These are phyloP conservation scores for Citrus sp. DNA, from an alignment of 345 rosid genomes.

Conservation along the genomic window DNA sequence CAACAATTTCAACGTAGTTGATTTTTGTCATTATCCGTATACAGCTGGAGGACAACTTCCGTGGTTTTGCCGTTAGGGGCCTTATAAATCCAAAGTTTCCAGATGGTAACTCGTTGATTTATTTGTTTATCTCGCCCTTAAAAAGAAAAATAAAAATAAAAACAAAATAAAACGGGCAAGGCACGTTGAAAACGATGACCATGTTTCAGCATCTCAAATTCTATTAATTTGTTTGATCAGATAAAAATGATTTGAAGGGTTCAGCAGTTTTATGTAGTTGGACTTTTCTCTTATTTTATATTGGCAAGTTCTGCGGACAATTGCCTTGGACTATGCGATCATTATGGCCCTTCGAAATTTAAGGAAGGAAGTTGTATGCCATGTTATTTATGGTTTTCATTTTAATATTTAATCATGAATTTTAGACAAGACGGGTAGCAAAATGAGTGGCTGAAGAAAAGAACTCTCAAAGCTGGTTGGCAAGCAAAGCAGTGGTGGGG, in stretches of 20 bases:
- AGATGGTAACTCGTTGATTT: not conserved
- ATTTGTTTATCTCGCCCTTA: not conserved
- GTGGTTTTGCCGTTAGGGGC: constrained; percentile 10
- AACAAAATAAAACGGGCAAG: not conserved
- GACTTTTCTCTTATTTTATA: not conserved
- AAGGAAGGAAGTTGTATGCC: not conserved
- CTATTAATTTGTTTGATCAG: not conserved
- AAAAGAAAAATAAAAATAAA: no score
- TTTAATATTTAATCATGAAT: not conserved
- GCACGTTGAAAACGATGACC: constrained; percentile 16
- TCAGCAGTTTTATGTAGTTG: not conserved
- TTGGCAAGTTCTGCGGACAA: not conserved
- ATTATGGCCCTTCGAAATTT: not conserved
- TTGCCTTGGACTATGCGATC: not conserved
- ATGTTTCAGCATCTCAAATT: not conserved
- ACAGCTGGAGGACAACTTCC: not conserved
- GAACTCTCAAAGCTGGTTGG: not conserved
- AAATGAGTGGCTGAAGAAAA: not conserved
- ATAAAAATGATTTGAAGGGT: not conserved
- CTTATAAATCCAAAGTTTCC: not conserved
- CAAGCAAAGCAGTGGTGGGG: not conserved
- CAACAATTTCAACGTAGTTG: not conserved
- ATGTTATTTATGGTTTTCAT: not conserved
- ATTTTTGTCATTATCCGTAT: no score
- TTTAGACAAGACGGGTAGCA: not conserved